Evolutionary conservation across 1,284 basidiomycete genomes (phyloP), one percentile per base, ranked within the genome.

Genomic region (Leccinum solheimii): DNA sequence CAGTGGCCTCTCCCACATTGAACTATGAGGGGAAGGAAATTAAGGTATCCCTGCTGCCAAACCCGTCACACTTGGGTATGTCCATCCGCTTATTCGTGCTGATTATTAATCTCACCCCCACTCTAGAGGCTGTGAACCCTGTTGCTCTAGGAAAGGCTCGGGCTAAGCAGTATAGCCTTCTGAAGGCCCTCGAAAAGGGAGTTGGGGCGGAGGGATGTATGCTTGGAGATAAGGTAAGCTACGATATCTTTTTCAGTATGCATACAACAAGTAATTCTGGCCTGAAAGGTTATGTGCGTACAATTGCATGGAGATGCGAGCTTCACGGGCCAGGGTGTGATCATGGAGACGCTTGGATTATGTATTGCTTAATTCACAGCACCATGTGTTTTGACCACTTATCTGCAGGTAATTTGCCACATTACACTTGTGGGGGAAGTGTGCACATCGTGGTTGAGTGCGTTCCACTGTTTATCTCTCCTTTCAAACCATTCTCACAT

Each of bases 371-470:
- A n/a, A 48, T 21, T 27, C 49, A 14, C 30, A 5, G 11, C 40
- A 4, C 3, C 11, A 13, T 30, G 13, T 45, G 5, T 59, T 60
- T 58, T 61, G 52, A 62, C 23, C 5, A 6, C 4, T 51, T 52
- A 3, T 70, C 67, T 3, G 11, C 52, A 91, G 89, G 89, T 68
- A 90, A 92, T 69, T 76, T 94, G 50, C 94, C 94, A 0, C 93
- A 96, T 75, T 96, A 88, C 70, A 94, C 92, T 0, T 91, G 88
- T 61, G 94, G 94, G 1, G 94, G 94, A 32, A 93, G 88, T 40
- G 84, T 96, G 3, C 93, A 95, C 75, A 77, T 97, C 54, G 91
- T 96, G n/a, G 92, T 96, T 52, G 94, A 96, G 91, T 94, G 73
- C 72, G 89, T 82, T 10, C 21, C 50, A 40, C 53, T 14, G 9